Evolutionary conservation across 306 rosid species (phyloP), one percentile per base, ranked within the genome.

Genomic region (Heteromeles arbutifolia): DNA sequence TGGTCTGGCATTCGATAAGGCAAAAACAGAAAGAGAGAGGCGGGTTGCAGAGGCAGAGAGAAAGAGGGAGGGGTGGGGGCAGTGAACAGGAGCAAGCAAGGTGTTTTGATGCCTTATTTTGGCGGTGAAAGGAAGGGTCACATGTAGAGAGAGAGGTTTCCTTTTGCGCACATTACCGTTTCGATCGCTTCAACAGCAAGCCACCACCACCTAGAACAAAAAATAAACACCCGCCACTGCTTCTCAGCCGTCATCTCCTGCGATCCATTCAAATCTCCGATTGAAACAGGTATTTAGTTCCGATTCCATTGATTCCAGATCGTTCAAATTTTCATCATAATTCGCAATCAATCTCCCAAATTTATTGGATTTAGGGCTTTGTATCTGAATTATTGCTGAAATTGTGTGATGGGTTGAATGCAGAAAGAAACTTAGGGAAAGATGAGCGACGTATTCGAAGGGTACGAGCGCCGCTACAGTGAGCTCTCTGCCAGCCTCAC

Each of bases 401-500:
- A 72, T 48, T 48, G 57, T 58, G 32, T 14, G 32, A 14, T 41
- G 62, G 17, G 2, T 66, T 9, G 61, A 56, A 25, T 58, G 45
- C 65, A 81, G 37, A 26, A 24, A 54, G 44, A 77, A 75, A 65
- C 67, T 70, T 48, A 37, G 57, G 79, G 32, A 68, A 89, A 74
- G 79, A 93, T 93, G 98, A 90, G 93, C 77, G 88, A 82, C 80
- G 91, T 89, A 37, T 93, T 93, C 67, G 96, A 90, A 77, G 89
- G 97, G 25, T 93, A 87, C 80, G 98, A 93, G 77, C 96, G 97
- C 75, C 90, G 85, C 32, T 93, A 90, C 85, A 89, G 97, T 70
- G 97, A 90, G 82, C 83, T 87, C 70, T 93, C 98, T 18, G 95
- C 95, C 29, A 93, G 85, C 85, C 84, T 93, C 62, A 80, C 81